Base-by-base conservation (phyloP, 768 basidiomycete genomes). In the Termitomyces sp. region DNA sequence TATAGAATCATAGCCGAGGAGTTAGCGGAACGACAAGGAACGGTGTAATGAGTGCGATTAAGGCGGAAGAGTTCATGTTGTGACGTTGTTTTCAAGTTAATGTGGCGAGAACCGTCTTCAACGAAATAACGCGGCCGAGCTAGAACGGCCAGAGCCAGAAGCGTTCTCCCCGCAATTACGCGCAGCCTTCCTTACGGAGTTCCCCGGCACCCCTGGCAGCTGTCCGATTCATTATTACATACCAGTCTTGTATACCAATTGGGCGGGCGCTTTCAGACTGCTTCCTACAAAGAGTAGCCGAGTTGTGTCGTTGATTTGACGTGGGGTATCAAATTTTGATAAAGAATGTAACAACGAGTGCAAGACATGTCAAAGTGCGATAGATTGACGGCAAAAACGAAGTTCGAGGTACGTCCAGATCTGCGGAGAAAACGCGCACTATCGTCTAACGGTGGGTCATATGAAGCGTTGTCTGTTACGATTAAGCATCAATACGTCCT, bases 321-420 rank as follows among this genome's bases (percentile, higher is more conserved):
- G 38, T 9, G n/a, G 8, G 43, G 5, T 7, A 35, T 38, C 35
- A 26, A 49, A 14, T 57, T 45, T 53, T 57, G 60, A 21, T 52
- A 17, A 23, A 56, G 56, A 3, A 58, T 21, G 50, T 44, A 38
- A 30, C 44, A 53, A 53, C 60, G 40, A 55, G 57, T 33, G 41
- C 57, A 57, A 21, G 33, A 12, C 48, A 59, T 64, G 63, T 50
- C 63, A 64, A 58, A 49, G 41, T 26, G 21, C 47, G 59, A 65
- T 64, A 55, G 66, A 67, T 64, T 63, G 48, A 55, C 42, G 58
- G 31, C 15, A 43, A 28, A 44, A 68, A 68, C 63, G 69, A 71
- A 70, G 69, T 59, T 63, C 62, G 59, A 68, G 70, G 70, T 58
- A 67, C 68, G 60, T 60, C 55, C 50, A 46, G 69, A 73, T 73